phyloP scores from a whole-genome alignment of 148 eudicot species.

The Talinum fruticosum region DNA sequence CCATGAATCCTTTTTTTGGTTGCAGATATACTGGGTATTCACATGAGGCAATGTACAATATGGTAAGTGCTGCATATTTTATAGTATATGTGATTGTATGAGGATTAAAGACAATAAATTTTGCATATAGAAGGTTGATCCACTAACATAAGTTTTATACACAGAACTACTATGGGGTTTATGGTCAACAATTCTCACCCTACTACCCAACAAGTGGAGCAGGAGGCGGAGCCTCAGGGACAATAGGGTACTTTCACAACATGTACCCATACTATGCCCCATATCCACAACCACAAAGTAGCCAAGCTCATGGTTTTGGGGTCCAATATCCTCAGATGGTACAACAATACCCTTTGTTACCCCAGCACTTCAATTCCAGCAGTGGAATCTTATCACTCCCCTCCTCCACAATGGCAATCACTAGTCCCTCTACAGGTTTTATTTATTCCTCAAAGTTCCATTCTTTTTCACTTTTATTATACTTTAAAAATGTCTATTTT shows the following conservation, averaged over 20 bases:
- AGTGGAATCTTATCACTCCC: slow-evolving; percentile 42
- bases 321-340: slow-evolving; percentile 43
- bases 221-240: slow-evolving; percentile 26
- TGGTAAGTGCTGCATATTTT: slow-evolving; percentile 34
- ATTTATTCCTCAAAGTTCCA: background rate
- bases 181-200: slow-evolving; percentile 45
- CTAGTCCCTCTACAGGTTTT: slow-evolving; percentile 31
- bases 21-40: slow-evolving; percentile 54
- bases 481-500: no score
- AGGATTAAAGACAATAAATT: no score
- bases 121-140: background rate
- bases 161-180: slow-evolving; percentile 46
- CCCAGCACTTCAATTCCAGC: slow-evolving; percentile 20
- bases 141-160: slow-evolving; percentile 1
- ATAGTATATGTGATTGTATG: background rate
- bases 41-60: slow-evolving; percentile 47
- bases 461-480: background rate
- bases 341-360: slow-evolving; percentile 44
- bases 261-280: slow-evolving; percentile 36
- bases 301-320: slow-evolving; percentile 49
- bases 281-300: slow-evolving; percentile 41
- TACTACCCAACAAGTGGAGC: slow-evolving; percentile 38
- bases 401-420: slow-evolving; percentile 25
- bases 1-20: background rate
- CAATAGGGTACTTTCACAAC: slow-evolving; percentile 38